phyloP scores from a whole-genome alignment of 768 basidiomycete genomes.

The Amanita brunnescens region DNA sequence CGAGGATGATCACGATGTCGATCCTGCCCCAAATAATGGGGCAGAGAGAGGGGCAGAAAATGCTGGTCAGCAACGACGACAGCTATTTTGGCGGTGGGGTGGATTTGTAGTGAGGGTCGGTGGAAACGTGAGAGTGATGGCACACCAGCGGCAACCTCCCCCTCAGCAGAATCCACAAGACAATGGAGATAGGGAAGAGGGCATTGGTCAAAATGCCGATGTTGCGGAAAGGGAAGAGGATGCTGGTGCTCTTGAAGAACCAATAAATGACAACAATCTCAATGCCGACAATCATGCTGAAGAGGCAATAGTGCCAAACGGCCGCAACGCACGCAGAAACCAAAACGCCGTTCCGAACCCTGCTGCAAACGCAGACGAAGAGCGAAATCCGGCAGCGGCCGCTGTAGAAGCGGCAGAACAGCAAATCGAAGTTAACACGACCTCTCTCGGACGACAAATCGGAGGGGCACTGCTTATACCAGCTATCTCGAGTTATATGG shows the following conservation, averaged over 20 bases:
- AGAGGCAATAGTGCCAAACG: slow-evolving; percentile 12
- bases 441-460: slow-evolving; percentile 56
- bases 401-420: slow-evolving; percentile 45
- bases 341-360: neutral
- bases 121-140: too few relatives aligned
- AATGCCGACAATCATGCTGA: neutral
- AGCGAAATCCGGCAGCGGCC: slow-evolving; percentile 31
- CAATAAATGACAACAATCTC: too few relatives aligned
- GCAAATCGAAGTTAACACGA: slow-evolving; percentile 46
- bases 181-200: too few relatives aligned
- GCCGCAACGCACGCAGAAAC: slow-evolving; percentile 12
- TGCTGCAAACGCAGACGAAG: slow-evolving; percentile 12
- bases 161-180: neutral
- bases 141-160: neutral
- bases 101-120: slow-evolving; percentile 4
- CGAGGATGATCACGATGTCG: neutral
- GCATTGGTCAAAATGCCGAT: neutral
- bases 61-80: neutral
- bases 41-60: neutral
- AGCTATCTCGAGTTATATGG: slow-evolving; percentile 58
- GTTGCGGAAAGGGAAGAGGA: neutral
- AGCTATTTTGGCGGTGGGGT: slow-evolving; percentile 12
- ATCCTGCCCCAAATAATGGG: neutral
- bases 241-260: too few relatives aligned
- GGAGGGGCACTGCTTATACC: slow-evolving; percentile 67